Conservation (phyloP, 345 rosid genomes). For the Camelina sativa region DNA sequence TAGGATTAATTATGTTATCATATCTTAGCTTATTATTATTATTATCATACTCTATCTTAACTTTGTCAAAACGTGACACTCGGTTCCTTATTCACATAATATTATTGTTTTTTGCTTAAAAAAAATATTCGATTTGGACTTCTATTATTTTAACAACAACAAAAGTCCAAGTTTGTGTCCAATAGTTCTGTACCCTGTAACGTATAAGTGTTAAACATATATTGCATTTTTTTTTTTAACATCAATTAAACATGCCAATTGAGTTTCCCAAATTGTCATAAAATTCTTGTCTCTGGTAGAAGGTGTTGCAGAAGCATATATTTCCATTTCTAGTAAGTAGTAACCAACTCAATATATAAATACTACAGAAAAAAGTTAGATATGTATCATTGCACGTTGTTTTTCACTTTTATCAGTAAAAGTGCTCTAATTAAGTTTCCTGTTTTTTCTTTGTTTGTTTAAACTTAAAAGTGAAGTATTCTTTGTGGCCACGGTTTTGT, state of each 20-base stretch:
- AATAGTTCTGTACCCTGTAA: not conserved
- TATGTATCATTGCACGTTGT: not conserved
- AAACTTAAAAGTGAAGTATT: not conserved
- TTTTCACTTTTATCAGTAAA: conserved; percentile 21
- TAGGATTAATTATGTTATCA: conserved; percentile 1
- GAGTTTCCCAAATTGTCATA: not conserved
- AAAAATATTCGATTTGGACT: not conserved
- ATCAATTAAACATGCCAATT: not conserved
- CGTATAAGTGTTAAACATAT: not conserved
- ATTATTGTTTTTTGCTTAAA: no score
- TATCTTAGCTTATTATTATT: not conserved
- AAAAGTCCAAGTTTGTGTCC: not conserved
- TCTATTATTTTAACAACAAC: not conserved
- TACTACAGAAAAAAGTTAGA: not conserved
- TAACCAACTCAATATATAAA: not conserved
- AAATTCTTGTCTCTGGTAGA: not conserved
- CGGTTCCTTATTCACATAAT: not conserved
- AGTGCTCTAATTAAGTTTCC: not conserved
- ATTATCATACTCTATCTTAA: not conserved
- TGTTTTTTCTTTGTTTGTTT: not conserved
- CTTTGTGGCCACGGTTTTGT: conserved; percentile 33
- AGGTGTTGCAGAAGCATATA: conserved; percentile 8
- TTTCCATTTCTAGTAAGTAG: not conserved
- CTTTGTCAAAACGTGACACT: conserved; percentile 12
- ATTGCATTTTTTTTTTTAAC: not conserved